These are phyloP conservation scores for Cystofilobasidium macerans DNA, from an alignment of 768 basidiomycete genomes.

Conservation along the genomic window DNA sequence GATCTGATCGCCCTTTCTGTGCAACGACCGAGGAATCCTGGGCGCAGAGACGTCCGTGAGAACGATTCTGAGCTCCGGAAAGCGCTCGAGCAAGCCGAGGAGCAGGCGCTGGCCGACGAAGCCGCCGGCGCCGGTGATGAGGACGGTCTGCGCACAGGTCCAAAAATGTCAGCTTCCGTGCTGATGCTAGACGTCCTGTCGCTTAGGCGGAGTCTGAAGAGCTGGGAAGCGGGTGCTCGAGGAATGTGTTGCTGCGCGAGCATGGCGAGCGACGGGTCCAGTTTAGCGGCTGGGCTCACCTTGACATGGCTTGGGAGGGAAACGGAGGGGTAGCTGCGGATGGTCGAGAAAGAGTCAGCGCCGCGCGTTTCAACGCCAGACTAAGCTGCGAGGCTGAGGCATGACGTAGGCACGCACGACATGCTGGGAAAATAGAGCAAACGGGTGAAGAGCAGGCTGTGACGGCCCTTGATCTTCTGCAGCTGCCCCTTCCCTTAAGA, in stretches of 20 bases:
- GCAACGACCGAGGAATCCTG: constrained; percentile 32
- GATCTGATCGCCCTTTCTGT: constrained; percentile 16
- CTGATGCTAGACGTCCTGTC: too few species aligned
- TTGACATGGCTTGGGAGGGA: constrained; percentile 3
- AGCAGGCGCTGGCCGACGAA: constrained; percentile 38
- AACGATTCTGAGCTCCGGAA: constrained; percentile 33
- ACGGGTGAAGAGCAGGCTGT: too few species aligned
- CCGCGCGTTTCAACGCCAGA: neutral
- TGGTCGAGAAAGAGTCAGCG: neutral
- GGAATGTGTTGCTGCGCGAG: too few species aligned
- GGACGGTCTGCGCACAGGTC: neutral
- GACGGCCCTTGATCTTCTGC: too few species aligned
- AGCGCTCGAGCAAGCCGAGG: constrained; percentile 32
- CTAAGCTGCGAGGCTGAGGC: neutral
- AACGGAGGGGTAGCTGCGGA: neutral
- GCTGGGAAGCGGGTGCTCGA: neutral
- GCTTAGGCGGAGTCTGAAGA: neutral
- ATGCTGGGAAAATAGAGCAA: too few species aligned
- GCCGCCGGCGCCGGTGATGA: constrained; percentile 28
- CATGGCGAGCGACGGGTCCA: too few species aligned
- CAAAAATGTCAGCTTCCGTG: too few species aligned
- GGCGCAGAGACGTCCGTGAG: constrained; percentile 37
- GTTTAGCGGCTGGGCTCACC: neutral
- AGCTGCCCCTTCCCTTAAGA: too few species aligned
- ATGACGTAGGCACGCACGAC: neutral